Base-by-base conservation (phyloP, 2,329 filamentous ascomycete genomes). In the Huntiella decipiens region DNA sequence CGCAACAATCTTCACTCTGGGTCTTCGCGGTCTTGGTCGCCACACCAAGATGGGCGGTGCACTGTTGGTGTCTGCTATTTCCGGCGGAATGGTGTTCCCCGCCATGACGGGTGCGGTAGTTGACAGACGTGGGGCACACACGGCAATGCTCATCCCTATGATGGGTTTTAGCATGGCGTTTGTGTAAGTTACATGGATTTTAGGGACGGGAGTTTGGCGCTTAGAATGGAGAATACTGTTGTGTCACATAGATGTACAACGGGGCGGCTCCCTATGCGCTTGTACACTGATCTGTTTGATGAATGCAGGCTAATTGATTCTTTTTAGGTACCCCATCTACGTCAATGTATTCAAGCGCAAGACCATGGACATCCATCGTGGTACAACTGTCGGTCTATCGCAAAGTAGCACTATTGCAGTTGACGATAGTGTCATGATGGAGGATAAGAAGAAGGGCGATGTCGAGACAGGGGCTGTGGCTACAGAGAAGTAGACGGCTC, bases 31-130 rank as follows among this genome's bases (percentile, higher is more conserved):
- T 1, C 62, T 76, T 0, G 80, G 80, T 4, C 70, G 73, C 12
- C 75, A 84, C 61, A 79, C 75, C 28, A 82, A 83, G 64, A 69
- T 77, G 47, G 80, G 79, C 1, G 74, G 73, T 1, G 76, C 77
- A 1, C 65, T 69, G 51, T 68, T 77, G 32, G 65, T 76, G 1
- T 68, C 64, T 1, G 68, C 66, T 40, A 70, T 75, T 4, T 64
- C 62, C 2, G 71, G 72, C 4, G 71, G 68, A n/a, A 69, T 69
- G 44, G 63, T 67, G 6, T 70, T 73, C 36, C 71, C 71, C 1
- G 77, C 82, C 0, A 65, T 87, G 31, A 71, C 79, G 2, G 82
- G 80, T 32, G 71, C 68, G 6, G 79, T 77, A 1, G 74, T 79
- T 4, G 81, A 87, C 55, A 39, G 42, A 28, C 43, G 49, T 41